Base-by-base conservation (phyloP, 2,329 filamentous ascomycete genomes). In the Botrytis byssoidea region DNA sequence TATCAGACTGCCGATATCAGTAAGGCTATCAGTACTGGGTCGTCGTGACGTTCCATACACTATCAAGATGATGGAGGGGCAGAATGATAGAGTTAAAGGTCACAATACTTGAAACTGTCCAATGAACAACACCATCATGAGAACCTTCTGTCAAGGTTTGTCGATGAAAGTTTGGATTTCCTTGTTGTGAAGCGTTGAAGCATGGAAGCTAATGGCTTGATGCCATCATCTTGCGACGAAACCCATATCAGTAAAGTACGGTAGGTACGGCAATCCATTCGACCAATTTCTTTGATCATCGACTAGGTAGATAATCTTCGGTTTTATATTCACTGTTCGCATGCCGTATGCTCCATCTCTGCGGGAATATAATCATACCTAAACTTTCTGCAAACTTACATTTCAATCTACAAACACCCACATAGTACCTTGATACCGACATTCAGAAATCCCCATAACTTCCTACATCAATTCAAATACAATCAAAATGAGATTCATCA, bases 401-500 rank as follows among this genome's bases (percentile, higher is more conserved):
- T n/a, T 46, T 20, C 61, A 35, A 68, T 29, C 55, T 44, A 68
- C 48, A 46, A 46, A 25, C 35, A 55, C 48, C 65, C 57, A 29
- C 35, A 68, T 57, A 35, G 5, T 35, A 40, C 35, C 29, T 68
- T 22, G n/a, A 10, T 22, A 32, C 57, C 35, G 9, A 40, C 48
- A 29, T 29, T 32, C 12, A 68, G 8, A 29, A 32, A 55, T n/a
- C 20, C 18, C 16, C 42, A 35, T 8, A 48, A 4, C 59, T 55
- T 42, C 22, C 32, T 16, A 46, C 57, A 42, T 10, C 18, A 25
- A 55, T 48, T 35, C 48, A 66, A 71, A 25, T 59, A 72, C 68
- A 63, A 46, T 60, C 77, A 79, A 72, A 20, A 96, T 93, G 93
- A 91, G 93, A 85, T 89, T 96, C 80, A 95, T 96, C 83, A 92